Conservation (phyloP, 345 rosid genomes). For the Gossypium bickii region DNA sequence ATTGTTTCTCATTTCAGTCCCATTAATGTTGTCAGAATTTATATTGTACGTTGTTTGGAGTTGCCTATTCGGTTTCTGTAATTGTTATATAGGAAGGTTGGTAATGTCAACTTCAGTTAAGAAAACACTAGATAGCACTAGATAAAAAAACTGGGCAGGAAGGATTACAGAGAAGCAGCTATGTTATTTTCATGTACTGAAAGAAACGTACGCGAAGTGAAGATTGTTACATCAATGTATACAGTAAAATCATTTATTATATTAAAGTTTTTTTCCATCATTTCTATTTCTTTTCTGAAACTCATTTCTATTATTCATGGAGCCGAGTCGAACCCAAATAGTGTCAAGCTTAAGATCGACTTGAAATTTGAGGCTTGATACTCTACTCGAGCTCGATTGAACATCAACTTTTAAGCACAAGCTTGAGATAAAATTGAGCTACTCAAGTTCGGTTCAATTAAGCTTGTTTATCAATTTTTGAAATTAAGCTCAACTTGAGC, state of each 20-base stretch:
- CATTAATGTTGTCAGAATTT: background rate
- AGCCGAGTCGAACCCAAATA: too few relatives aligned
- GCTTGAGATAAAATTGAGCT: too few relatives aligned
- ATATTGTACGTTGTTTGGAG: slow-evolving; percentile 10
- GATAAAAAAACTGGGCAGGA: slow-evolving; percentile 5
- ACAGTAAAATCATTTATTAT: background rate
- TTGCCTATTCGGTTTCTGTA: slow-evolving; percentile 21
- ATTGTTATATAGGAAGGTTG: slow-evolving; percentile 25
- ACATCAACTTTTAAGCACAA: too few relatives aligned
- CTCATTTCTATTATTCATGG: too few relatives aligned
- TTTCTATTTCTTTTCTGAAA: background rate
- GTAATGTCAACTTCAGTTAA: background rate
- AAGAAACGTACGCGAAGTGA: slow-evolving; percentile 11
- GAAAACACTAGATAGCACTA: slow-evolving; percentile 23
- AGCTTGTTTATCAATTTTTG: too few relatives aligned
- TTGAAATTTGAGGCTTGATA: too few relatives aligned
- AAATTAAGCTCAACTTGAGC: too few relatives aligned
- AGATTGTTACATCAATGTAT: slow-evolving; percentile 27
- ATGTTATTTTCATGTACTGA: slow-evolving; percentile 24
- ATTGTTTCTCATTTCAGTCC: background rate
- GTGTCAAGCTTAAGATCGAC: too few relatives aligned
- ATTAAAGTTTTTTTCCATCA: background rate
- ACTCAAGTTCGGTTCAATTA: too few relatives aligned
- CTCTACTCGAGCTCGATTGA: too few relatives aligned
- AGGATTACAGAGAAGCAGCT: slow-evolving; percentile 5